Percentiles rank a stretch among this genome's conserved stretches.
phyloP scores from a whole-genome alignment of 208 protist species.

The Borovskyia barvae region DNA sequence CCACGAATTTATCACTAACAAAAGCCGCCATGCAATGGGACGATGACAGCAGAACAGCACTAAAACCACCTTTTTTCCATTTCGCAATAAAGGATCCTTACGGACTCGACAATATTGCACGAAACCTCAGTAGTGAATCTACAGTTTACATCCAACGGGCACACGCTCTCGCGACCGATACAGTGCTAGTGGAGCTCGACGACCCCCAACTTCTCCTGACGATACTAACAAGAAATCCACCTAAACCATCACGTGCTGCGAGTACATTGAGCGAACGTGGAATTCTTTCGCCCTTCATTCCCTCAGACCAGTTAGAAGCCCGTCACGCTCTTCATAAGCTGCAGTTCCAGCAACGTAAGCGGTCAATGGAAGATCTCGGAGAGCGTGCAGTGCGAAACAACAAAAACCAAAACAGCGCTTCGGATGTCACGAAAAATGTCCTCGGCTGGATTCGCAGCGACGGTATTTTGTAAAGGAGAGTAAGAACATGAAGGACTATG shows the following conservation, averaged over 20 bases:
- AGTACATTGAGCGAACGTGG: constrained; percentile 59
- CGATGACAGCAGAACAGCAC: constrained; percentile 22
- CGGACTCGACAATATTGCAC: constrained; percentile 84
- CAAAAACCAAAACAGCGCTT: constrained; percentile 66
- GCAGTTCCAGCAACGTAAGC: constrained; percentile 72
- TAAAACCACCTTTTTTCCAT: constrained; percentile 78
- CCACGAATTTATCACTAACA: constrained; percentile 61
- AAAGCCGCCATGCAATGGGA: constrained; percentile 85
- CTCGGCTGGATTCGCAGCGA: constrained; percentile 85
- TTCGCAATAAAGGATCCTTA: constrained; percentile 91
- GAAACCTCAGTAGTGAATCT: constrained; percentile 74
- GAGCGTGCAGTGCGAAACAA: constrained; percentile 43
- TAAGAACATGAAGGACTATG: not conserved
- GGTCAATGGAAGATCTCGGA: constrained; percentile 69
- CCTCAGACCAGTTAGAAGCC: constrained; percentile 75
- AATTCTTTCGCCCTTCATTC: constrained; percentile 58
- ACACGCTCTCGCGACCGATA: constrained; percentile 38
- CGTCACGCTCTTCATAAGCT: constrained; percentile 73
- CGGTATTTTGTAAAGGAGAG: constrained; percentile 10
- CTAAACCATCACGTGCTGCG: constrained; percentile 30
- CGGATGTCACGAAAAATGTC: constrained; percentile 79
- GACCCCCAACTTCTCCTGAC: constrained; percentile 51
- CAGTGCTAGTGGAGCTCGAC: constrained; percentile 39
- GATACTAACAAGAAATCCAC: constrained; percentile 45
- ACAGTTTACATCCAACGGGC: constrained; percentile 55